These are phyloP conservation scores for Dissophora globulifera DNA, from an alignment of 192 early-diverging fungal species.

Conservation along the genomic window DNA sequence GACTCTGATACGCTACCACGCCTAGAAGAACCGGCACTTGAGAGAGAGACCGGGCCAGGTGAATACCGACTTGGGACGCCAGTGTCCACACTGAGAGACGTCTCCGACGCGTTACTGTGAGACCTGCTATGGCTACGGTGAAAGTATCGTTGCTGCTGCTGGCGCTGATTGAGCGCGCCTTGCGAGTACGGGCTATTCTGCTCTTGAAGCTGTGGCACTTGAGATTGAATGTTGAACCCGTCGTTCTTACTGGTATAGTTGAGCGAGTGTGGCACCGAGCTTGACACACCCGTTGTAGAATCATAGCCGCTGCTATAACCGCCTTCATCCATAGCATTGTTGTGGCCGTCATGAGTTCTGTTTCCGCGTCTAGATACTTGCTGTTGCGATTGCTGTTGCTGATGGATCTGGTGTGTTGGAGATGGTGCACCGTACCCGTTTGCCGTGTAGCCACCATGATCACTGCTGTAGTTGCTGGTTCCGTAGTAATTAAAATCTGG, in stretches of 20 bases:
- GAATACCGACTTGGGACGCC: background rate
- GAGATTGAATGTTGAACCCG: background rate
- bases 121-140: conserved; percentile 18
- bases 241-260: conserved; percentile 4
- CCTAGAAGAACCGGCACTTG: conserved; percentile 25
- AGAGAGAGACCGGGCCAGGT: conserved; percentile 12
- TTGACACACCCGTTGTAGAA: conserved; percentile 20
- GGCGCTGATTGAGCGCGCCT: background rate
- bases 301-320: conserved; percentile 44
- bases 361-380: too few species aligned
- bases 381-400: too few species aligned
- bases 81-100: conserved; percentile 32
- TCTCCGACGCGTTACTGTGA: conserved; percentile 36
- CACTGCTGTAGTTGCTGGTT: background rate
- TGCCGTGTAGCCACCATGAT: background rate
- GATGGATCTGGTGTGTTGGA: background rate
- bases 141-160: conserved; percentile 10
- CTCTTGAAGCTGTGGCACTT: conserved; percentile 8
- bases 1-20: conserved; percentile 26
- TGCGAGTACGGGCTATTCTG: background rate
- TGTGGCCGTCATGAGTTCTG: background rate
- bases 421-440: background rate
- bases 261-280: conserved; percentile 4
- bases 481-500: background rate
- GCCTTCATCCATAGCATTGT: background rate